Evolutionary conservation across 805 yeast genomes (phyloP).

Genomic region (Schwanniomyces yamadae): DNA sequence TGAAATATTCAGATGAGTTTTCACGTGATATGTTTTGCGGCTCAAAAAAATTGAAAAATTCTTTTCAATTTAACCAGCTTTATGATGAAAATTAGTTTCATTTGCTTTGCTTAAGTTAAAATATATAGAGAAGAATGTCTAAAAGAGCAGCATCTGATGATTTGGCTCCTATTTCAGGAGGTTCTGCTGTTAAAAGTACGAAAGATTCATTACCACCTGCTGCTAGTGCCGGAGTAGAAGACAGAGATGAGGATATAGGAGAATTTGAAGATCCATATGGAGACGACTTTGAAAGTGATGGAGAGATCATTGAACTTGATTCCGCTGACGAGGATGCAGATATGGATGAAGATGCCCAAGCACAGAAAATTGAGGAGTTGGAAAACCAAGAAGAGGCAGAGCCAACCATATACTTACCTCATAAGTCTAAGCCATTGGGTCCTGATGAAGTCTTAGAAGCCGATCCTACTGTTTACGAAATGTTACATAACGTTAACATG

Average conservation of each 20-base stretch:
- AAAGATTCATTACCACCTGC: constrained; percentile 42
- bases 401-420: constrained; percentile 75
- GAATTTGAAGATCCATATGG: constrained; percentile 88
- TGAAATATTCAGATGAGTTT: too few species aligned
- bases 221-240: constrained; percentile 19
- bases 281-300: constrained; percentile 90
- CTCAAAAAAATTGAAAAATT: constrained; percentile 2
- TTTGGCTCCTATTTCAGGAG: constrained; percentile 14
- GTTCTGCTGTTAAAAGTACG: constrained; percentile 35
- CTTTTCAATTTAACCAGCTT: too few species aligned
- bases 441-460: constrained; percentile 96
- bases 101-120: too few species aligned
- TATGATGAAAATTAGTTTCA: too few species aligned
- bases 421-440: constrained; percentile 83
- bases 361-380: constrained; percentile 35
- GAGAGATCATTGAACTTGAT: constrained; percentile 81
- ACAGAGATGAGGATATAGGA: constrained; percentile 61
- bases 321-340: constrained; percentile 39
- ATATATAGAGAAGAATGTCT: constrained; percentile 36
- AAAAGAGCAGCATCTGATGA: constrained; percentile 49
- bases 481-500: constrained; percentile 89
- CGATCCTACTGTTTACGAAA: constrained; percentile 92
- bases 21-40: constrained; percentile 3
- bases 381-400: constrained; percentile 34
- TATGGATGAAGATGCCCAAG: constrained; percentile 30